These are phyloP conservation scores for Vicia faba DNA, from an alignment of 306 rosid genomes.

Conservation along the genomic window DNA sequence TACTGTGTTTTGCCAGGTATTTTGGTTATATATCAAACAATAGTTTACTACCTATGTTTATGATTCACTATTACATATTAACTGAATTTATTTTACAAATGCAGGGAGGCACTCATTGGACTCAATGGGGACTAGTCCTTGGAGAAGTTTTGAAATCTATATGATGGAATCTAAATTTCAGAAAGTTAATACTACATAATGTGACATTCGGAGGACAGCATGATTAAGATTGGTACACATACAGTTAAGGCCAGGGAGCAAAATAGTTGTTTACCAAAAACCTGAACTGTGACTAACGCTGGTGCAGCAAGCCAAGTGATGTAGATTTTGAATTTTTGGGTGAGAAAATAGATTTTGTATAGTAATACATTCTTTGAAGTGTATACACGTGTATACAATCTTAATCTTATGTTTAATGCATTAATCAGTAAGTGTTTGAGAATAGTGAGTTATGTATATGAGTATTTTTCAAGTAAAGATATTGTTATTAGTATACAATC, in stretches of 20 bases:
- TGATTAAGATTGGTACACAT: conserved; percentile 31
- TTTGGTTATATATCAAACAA: conserved; percentile 7
- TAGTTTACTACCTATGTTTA: conserved; percentile 3
- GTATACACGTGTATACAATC: not conserved
- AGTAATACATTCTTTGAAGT: not conserved
- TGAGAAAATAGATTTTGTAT: conserved; percentile 1
- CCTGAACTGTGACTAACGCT: not conserved
- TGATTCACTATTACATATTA: conserved; percentile 18
- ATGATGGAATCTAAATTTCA: conserved; percentile 36
- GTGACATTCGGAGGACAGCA: conserved; percentile 5
- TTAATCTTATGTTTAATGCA: not conserved
- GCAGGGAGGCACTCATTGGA: conserved; percentile 96
- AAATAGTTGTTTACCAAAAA: not conserved
- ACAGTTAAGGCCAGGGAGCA: not conserved
- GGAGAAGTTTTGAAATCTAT: conserved; percentile 78
- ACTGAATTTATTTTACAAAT: conserved; percentile 30
- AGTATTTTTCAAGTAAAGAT: too few relatives aligned
- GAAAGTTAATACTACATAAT: conserved; percentile 13
- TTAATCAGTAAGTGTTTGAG: not conserved
- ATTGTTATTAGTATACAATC: too few relatives aligned
- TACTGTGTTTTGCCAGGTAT: conserved; percentile 89
- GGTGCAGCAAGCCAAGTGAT: not conserved
- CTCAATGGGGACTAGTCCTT: conserved; percentile 90
- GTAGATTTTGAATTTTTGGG: not conserved
- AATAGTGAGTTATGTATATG: not conserved